A percentile compares a stretch with the other conserved stretches of the same genome.
phyloP scores from a whole-genome alignment of 1,284 basidiomycete genomes.

The Cystobasidium sp. region DNA sequence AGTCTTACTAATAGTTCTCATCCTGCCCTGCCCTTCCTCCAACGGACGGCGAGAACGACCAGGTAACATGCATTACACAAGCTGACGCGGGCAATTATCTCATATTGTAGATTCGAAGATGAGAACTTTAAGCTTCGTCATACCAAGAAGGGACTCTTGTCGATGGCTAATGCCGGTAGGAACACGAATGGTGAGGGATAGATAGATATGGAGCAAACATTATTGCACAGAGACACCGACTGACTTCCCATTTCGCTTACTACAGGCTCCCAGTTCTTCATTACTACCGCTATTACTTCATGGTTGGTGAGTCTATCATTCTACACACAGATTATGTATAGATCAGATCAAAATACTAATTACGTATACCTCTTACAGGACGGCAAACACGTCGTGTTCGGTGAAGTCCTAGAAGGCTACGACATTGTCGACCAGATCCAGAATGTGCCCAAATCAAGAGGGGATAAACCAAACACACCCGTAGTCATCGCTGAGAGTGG shows the following conservation, averaged over 20 bases:
- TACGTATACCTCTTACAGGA: conserved; percentile 48
- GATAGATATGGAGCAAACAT: no score
- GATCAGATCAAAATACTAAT: neutral
- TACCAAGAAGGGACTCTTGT: conserved; percentile 79
- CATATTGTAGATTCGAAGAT: conserved; percentile 66
- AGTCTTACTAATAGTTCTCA: neutral
- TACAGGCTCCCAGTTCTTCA: conserved; percentile 65
- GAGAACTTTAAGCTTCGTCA: conserved; percentile 76
- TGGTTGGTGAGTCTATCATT: conserved; percentile 45
- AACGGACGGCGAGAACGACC: neutral
- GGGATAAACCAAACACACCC: conserved; percentile 73
- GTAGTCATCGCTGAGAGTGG: conserved; percentile 66
- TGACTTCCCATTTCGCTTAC: neutral
- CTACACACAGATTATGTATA: neutral
- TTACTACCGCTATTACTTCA: conserved; percentile 72
- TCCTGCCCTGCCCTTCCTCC: neutral
- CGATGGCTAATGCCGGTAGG: conserved; percentile 74
- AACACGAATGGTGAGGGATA: conserved; percentile 69
- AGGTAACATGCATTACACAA: neutral
- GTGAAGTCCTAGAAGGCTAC: conserved; percentile 86
- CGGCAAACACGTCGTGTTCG: conserved; percentile 76
- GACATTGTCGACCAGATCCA: conserved; percentile 72
- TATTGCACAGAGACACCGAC: no score
- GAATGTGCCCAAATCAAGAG: conserved; percentile 68
- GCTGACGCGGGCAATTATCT: conserved; percentile 56